Evolutionary conservation across 345 rosid genomes (phyloP), one percentile per base, ranked within the genome.

Genomic region (Excoecaria agallocha): DNA sequence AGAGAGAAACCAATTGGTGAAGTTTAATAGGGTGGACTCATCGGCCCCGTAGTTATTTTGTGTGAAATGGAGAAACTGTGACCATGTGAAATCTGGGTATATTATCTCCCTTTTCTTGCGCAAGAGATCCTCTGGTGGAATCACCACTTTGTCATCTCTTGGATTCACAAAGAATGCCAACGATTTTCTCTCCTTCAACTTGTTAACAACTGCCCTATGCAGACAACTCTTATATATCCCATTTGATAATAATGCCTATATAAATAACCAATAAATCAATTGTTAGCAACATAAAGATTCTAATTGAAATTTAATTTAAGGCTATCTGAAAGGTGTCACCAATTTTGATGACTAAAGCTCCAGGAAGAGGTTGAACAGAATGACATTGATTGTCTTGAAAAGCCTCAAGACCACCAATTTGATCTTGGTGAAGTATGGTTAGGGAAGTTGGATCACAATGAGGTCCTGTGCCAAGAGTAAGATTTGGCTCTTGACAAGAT

Each of bases 251-350:
- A 83, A 60, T 58, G 90, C 88, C 88, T 87, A 38, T 51, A 50
- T 35, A n/a, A 12, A 10, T 50, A 12, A 50, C 54, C 2, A 50
- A 10, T 50, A 50, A 50, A 11, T 50, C 3, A 50, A 50, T 50
- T 12, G 12, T 10, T 3, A 50, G 17, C 11, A 12, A 12, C 54
- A 50, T 30, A 50, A 11, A 50, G 48, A 43, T 10, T 43, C 49
- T 46, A 46, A 46, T 46, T 46, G 12, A 46, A 46, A 46, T 46
- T 6, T 46, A 46, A 11, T 11, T 0, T 6, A 46, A 46, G 17
- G 4, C 3, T 79, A 86, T 91, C 88, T 71, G 79, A 73, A 87
- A 89, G 15, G 89, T 86, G 66, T 87, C 90, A 13, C 93, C 88
- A 62, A 89, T 77, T 81, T 89, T 86, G 77, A 89, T 77, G 46